Conservation (phyloP, 2,329 filamentous ascomycete species). For the Aspergillus terreus region DNA sequence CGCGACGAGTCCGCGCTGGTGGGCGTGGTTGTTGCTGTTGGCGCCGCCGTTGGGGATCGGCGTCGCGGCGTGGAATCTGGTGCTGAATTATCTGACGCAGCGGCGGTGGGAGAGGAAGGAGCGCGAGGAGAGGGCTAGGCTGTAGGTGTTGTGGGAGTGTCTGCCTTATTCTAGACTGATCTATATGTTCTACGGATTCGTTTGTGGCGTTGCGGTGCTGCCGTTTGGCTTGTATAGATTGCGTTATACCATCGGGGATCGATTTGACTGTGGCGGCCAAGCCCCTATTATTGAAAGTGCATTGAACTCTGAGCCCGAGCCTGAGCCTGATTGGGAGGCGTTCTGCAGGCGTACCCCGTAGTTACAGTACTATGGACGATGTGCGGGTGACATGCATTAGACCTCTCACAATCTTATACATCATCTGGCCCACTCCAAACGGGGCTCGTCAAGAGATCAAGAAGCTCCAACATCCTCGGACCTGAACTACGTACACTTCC, state of each 20-base stretch:
- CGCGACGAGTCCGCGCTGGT: slow-evolving; percentile 69
- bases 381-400: background rate
- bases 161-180: background rate
- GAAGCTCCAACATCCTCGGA: background rate
- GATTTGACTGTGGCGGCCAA: too few species aligned
- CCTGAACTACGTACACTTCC: background rate
- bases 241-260: too few species aligned
- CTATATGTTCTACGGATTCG: too few species aligned
- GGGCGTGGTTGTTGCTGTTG: slow-evolving; percentile 66
- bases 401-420: slow-evolving; percentile 1
- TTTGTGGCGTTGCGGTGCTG: background rate
- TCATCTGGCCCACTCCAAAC: background rate
- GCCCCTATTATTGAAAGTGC: too few species aligned
- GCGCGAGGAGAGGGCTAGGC: slow-evolving; percentile 56
- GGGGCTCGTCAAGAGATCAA: background rate
- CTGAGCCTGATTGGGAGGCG: too few species aligned
- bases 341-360: background rate
- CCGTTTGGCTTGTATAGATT: background rate
- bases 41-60: slow-evolving; percentile 71
- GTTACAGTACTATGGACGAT: too few species aligned
- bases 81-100: slow-evolving; percentile 68
- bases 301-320: too few species aligned
- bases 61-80: slow-evolving; percentile 67
- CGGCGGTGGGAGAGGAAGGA: slow-evolving; percentile 64
- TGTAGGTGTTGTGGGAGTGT: slow-evolving; percentile 46